Evolutionary conservation across 805 yeast species (phyloP), one percentile per base, ranked within the genome.

Genomic region (Saccharomycopsis guyanensis): DNA sequence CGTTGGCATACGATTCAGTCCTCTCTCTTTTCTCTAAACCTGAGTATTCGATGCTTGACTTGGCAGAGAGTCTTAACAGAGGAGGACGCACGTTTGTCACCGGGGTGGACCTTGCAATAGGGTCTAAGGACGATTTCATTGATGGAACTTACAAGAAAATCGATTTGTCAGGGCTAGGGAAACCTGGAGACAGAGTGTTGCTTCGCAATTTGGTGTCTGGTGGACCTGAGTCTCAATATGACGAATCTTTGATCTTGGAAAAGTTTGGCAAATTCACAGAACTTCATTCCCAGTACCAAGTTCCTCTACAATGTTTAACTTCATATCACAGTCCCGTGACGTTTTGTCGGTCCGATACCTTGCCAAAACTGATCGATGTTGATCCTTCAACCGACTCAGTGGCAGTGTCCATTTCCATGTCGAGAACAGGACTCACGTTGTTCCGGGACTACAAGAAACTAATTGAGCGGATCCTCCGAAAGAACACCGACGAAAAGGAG

Each of bases 1-100:
- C 65, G 40, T 49, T 71, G 25, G 62, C 64, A 24, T 66, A 71
- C 60, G 86, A 78, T 54, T 53, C 75, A 29, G 57, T 68, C 24
- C 68, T 69, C 51, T 46, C 68, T 1, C 49, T 73, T 23, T 63
- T 66, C n/a, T 10, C 19, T 8, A 70, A 73, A 41, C 57, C 66
- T 8, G 48, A 56, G 8, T 54, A 59, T 0, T 56, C 64, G 3
- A 74, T 81, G 76, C 60, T 62, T 16, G 63, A 63, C 2, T 56
- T 82, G 3, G 69, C 65, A 32, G 60, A 64, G 41, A 63, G 29
- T 72, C 0, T 54, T 79, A 22, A 63, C 69, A 24, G 35, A 37
- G 44, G 36, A 31, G 23, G 23, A 25, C 29, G 23, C 22, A 53
- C 38, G 31, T 25, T 45, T 25, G 47, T 29, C 4, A 36, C 42